These are phyloP conservation scores for Flaveria ramosissima DNA, from an alignment of 129 eudicot species.

Conservation along the genomic window DNA sequence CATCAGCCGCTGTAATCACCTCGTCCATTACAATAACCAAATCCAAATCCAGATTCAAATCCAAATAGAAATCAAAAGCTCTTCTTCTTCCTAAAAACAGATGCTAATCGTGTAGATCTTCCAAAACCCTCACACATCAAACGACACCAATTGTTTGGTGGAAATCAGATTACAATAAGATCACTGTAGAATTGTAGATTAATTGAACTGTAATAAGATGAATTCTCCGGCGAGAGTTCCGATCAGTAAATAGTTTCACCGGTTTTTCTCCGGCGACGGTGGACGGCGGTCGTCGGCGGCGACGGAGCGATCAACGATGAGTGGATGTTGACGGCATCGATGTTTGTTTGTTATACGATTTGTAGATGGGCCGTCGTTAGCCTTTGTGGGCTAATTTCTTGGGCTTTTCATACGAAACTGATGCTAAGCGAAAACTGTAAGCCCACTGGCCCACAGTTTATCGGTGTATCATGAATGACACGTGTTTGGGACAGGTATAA, in stretches of 20 bases:
- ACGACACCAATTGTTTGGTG: constrained; percentile 1
- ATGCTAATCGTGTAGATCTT: constrained; percentile 24
- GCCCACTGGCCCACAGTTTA: too few species aligned
- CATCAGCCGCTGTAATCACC: constrained; percentile 68
- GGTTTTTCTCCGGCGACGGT: not conserved
- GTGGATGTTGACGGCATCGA: not conserved
- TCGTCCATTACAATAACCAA: constrained; percentile 43
- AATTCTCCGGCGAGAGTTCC: not conserved
- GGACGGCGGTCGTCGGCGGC: not conserved
- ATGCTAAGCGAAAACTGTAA: not conserved
- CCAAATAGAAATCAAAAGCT: constrained; percentile 11
- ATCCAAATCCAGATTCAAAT: constrained; percentile 12
- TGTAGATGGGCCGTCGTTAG: not conserved
- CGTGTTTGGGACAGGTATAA: too few species aligned
- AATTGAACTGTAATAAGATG: not conserved
- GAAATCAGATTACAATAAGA: not conserved
- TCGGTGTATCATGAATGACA: too few species aligned
- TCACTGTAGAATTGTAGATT: not conserved
- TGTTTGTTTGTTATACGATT: not conserved
- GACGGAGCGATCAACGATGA: not conserved
- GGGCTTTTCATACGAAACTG: not conserved
- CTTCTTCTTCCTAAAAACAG: not conserved
- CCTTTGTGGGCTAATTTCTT: not conserved
- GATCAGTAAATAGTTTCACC: not conserved
- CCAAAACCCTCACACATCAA: constrained; percentile 27